These are phyloP conservation scores for Lipomyces japonicus DNA, from an alignment of 805 yeast species.

Conservation along the genomic window DNA sequence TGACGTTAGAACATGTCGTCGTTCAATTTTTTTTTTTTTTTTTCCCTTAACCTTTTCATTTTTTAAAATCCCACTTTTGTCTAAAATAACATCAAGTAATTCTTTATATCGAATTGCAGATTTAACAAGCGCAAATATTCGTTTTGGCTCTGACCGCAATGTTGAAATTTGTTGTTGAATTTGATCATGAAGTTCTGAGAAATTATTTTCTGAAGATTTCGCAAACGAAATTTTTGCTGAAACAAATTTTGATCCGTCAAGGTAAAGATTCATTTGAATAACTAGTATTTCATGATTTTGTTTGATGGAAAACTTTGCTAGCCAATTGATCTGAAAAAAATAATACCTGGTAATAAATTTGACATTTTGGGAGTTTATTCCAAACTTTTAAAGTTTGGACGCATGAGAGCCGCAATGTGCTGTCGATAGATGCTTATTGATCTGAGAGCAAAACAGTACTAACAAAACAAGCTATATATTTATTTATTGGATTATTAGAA, in stretches of 20 bases:
- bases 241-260: constrained; percentile 26
- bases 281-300: not conserved
- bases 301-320: not conserved
- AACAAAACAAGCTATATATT: too few species aligned
- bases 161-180: constrained; percentile 3
- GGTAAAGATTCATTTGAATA: constrained; percentile 26
- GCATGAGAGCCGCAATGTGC: too few species aligned
- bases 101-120: constrained; percentile 72
- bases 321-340: not conserved
- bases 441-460: too few species aligned
- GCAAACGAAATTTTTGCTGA: constrained; percentile 11
- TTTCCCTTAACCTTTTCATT: constrained; percentile 48
- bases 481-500: too few species aligned
- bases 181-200: constrained; percentile 4
- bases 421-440: too few species aligned
- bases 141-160: constrained; percentile 69
- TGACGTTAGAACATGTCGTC: constrained; percentile 30
- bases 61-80: constrained; percentile 61
- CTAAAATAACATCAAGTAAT: constrained; percentile 58
- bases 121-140: constrained; percentile 75
- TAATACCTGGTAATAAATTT: too few species aligned
- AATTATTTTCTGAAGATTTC: constrained; percentile 2
- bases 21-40: constrained; percentile 44
- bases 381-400: too few species aligned
- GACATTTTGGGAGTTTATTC: not conserved